Conservation (phyloP, 768 basidiomycete genomes). For the Hortiboletus flavorubellus region DNA sequence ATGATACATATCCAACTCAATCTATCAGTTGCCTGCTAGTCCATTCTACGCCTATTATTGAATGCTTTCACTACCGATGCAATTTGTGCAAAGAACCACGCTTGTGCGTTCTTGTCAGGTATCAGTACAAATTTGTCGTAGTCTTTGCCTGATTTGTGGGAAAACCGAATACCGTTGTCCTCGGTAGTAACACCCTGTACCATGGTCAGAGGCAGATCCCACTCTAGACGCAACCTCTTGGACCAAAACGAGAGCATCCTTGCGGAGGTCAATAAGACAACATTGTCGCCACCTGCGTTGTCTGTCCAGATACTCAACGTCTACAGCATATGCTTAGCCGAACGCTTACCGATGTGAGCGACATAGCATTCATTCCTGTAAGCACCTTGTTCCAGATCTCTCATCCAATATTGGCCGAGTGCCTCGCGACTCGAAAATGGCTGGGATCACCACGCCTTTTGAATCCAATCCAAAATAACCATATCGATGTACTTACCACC, state of each 20-base stretch:
- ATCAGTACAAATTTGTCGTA: slow-evolving; percentile 76
- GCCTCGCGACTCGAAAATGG: slow-evolving; percentile 90
- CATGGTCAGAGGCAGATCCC: slow-evolving; percentile 87
- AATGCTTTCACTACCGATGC: slow-evolving; percentile 73
- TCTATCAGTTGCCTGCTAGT: slow-evolving; percentile 31
- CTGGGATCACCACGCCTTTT: slow-evolving; percentile 37
- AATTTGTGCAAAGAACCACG: slow-evolving; percentile 80
- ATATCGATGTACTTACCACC: slow-evolving; percentile 49
- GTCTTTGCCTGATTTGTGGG: slow-evolving; percentile 73
- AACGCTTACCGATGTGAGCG: slow-evolving; percentile 78
- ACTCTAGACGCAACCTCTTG: slow-evolving; percentile 77
- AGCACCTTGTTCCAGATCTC: slow-evolving; percentile 84
- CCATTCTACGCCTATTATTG: slow-evolving; percentile 73
- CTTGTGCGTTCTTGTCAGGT: slow-evolving; percentile 68
- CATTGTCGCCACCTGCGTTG: slow-evolving; percentile 74
- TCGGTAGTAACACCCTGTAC: slow-evolving; percentile 88
- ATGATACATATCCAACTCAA: slow-evolving; percentile 15
- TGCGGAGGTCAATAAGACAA: slow-evolving; percentile 74
- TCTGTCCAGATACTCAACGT: slow-evolving; percentile 40
- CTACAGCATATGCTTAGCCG: neutral
- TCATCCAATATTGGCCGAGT: slow-evolving; percentile 95
- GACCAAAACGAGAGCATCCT: slow-evolving; percentile 84
- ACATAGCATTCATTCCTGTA: slow-evolving; percentile 85
- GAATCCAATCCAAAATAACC: neutral
- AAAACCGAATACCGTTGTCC: slow-evolving; percentile 85